Base-by-base conservation (phyloP, 257 asterid genomes). In the Echium plantagineum region DNA sequence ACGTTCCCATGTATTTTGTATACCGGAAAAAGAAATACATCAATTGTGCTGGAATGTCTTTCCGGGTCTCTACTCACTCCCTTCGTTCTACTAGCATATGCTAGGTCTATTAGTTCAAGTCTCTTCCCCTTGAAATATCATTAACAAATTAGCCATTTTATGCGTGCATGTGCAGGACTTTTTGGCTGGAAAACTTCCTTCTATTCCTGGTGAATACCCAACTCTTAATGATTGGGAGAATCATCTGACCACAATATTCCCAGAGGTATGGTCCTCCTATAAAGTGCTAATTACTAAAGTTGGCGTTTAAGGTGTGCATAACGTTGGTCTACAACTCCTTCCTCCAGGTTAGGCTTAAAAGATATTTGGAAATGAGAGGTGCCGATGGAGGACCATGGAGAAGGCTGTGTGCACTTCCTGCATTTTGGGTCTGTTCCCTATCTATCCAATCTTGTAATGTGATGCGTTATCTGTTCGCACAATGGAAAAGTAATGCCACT, bases 321-420 rank as follows among this genome's bases (percentile, higher is more conserved):
- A 21, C 28, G 65, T 62, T 48, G 65, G 55, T 52, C 53, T 67
- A 30, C 47, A 52, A 69, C 31, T 57, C 57, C 67, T 70, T 54
- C 49, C 17, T 42, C 49, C 84, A 93, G 99, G 99, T 93, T 46
- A 83, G 99, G 81, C 97, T 93, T 56, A 93, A 89, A 81, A 67
- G 99, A 63, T 89, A 93, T 80, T 75, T 93, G 83, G 97, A 89
- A 83, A 93, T 89, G 99, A 75, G 99, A 61, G 99, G 99, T 66
- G 99, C 97, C 65, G 97, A 93, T 69, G 99, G 99, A 58, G 99
- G 97, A 71, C 97, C 99, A 64, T 93, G 95, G 97, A 84, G 99
- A 75, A 79, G 95, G 75, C 81, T 89, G 38, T 89, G 99, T 24
- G 99, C 99, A 3, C 73, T 93, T 60, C 99, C 99, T 76, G 97